Evolutionary conservation across 2,329 filamentous ascomycete genomes (phyloP), one percentile per base, ranked within the genome.

Genomic region (Madurella mycetomatis): DNA sequence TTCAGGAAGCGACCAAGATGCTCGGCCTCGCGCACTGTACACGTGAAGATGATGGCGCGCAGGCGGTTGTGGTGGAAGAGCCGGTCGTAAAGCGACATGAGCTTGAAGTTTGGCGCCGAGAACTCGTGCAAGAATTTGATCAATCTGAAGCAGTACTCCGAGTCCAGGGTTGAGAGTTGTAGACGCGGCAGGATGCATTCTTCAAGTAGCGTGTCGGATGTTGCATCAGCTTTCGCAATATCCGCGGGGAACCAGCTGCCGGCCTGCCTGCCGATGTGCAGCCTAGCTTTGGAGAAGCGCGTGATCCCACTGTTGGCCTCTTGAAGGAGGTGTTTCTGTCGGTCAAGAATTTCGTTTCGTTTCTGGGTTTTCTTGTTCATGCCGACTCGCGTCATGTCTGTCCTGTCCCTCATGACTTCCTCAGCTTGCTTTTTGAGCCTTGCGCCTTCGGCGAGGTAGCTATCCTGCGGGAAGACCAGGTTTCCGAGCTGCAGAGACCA

Each of bases 1-100:
- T 87, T 90, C 51, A 99, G 73, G 70, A 99, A 97, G 19, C 89
- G 88, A 12, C 91, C 94, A n/a, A 99, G 76, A 62, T 95, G 90
- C 68, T 96, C 90, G 0, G 91, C 90, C 71, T 99, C 95, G 52
- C 90, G 86, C 19, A 92, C 86, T 0, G 92, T 95, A 67, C 88
- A 95, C 46, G 87, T 85, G 68, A 95, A 96, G 53, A 99, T 90
- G 48, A 96, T 80, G 9, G 86, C 81, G 1, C 88, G 84, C 16
- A 97, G 76, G 54, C 88, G 81, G 65, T 95, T 90, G 54, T 91
- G 83, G 63, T 85, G 85, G 72, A 99, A 95, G 0, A 99, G 77
- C 15, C 88, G 84, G 60, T 92, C 88, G 62, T 95, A 86, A 1
- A 99, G 75, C 31, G 88, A 86, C 72, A 92, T 85, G 15, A 94